Evolutionary conservation across 2,329 filamentous ascomycete species (phyloP), one percentile per base, ranked within the genome.

Genomic region (Thelonectria blattea): DNA sequence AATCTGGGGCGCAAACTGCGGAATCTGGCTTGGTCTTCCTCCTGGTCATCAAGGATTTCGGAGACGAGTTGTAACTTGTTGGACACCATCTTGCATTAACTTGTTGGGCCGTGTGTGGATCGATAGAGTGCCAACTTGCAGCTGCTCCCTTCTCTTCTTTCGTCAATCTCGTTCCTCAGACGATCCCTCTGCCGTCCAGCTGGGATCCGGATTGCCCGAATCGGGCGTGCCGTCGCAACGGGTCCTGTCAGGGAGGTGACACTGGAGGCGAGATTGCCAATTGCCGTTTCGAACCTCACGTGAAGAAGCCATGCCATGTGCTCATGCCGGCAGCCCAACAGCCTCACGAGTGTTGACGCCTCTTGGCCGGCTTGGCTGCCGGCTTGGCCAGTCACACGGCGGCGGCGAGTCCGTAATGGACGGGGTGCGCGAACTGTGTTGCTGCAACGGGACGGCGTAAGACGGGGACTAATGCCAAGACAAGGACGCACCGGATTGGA

Each of bases 371-470:
- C 27, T 30, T 30, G 52, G 42, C 17, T 47, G 45, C 46, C 53
- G 17, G 32, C 17, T 46, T 37, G 18, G n/a, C 22, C 43, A 41
- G 18, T 56, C 49, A 42, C 48, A 18, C 30, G 52, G 20, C 18
- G 32, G 59, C 41, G 41, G 48, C 46, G 55, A 62, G 20, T 56
- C 60, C 60, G 56, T 62, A 59, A 59, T 56, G 49, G 59, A 59
- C 56, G 47, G 60, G 46, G 32, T 18, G 48, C 24, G 27, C 32
- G 22, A 41, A 45, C 17, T 11, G 11, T 20, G 42, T 49, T 48
- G 32, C 51, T 53, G 45, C 11, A 17, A 22, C 41, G 45, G 48
- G 24, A 61, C 47, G 51, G 55, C 20, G 42, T 42, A 48, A 45
- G 24, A 56, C 47, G 47, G 47, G 34, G 42, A 14, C 17, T 46